Conservation (phyloP, 1,139 yeast genomes). For the Pichia sp. region DNA sequence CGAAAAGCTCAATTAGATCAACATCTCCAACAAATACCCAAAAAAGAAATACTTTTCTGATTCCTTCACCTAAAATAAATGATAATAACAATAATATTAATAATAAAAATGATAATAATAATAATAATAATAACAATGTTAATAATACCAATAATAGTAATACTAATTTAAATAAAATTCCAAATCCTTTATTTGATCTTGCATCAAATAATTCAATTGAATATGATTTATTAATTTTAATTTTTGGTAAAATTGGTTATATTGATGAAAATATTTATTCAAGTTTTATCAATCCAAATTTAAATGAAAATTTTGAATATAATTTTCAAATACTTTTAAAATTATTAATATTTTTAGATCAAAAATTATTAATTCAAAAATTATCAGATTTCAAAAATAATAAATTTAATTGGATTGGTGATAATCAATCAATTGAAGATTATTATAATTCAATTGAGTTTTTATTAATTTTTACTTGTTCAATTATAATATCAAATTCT, state of each 20-base stretch:
- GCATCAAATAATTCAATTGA: conserved; percentile 4
- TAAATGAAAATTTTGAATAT: neutral
- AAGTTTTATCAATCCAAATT: neutral
- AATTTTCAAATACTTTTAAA: conserved; percentile 1
- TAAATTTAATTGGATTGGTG: conserved; percentile 24
- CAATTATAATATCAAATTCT: conserved; percentile 4
- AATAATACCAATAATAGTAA: too few relatives aligned
- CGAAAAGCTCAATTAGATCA: neutral
- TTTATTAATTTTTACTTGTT: conserved; percentile 6
- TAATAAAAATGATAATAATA: neutral
- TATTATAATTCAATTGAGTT: conserved; percentile 12
- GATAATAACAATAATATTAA: neutral
- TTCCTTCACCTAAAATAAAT: neutral
- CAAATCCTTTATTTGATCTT: neutral
- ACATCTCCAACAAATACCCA: conserved; percentile 1
- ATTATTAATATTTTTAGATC: conserved; percentile 11
- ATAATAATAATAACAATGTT: neutral
- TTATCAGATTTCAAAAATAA: conserved; percentile 1
- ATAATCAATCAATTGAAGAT: conserved; percentile 1
- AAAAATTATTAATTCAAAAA: neutral
- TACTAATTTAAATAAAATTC: neutral
- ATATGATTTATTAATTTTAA: conserved; percentile 5
- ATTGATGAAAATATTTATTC: conserved; percentile 6
- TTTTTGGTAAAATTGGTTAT: conserved; percentile 2
- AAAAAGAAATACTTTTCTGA: neutral